These are phyloP conservation scores for Tetrahymena thermophila DNA, from an alignment of 73 alveolate species.

Conservation along the genomic window DNA sequence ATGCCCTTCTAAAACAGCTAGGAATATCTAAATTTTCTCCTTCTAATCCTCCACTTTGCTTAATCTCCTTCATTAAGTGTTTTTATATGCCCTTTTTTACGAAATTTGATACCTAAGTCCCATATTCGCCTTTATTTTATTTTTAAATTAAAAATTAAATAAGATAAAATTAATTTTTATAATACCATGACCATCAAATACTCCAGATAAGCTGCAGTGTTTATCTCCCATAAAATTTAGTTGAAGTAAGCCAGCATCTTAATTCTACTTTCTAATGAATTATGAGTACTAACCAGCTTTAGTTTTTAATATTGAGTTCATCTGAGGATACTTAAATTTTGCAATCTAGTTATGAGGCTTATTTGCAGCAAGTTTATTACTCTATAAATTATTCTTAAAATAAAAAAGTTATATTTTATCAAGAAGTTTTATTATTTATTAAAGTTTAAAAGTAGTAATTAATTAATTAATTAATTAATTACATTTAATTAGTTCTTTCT, in stretches of 20 bases:
- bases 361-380: background rate
- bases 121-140: background rate
- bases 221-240: background rate
- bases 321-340: background rate
- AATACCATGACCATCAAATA: background rate
- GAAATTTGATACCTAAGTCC: background rate
- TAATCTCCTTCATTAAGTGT: background rate
- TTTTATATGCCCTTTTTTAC: background rate
- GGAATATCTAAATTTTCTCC: background rate
- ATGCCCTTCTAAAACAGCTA: background rate
- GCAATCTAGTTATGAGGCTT: background rate
- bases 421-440: background rate
- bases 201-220: background rate
- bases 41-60: background rate
- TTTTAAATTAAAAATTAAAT: background rate
- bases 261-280: background rate
- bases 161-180: background rate
- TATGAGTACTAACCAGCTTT: background rate
- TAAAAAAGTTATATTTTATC: background rate
- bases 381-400: background rate
- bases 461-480: background rate
- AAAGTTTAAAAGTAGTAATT: too few species aligned
- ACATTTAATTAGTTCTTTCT: background rate
- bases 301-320: background rate
- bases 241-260: background rate